Evolutionary conservation across 306 rosid genomes (phyloP).

Genomic region (Vigna reflexopilosa): DNA sequence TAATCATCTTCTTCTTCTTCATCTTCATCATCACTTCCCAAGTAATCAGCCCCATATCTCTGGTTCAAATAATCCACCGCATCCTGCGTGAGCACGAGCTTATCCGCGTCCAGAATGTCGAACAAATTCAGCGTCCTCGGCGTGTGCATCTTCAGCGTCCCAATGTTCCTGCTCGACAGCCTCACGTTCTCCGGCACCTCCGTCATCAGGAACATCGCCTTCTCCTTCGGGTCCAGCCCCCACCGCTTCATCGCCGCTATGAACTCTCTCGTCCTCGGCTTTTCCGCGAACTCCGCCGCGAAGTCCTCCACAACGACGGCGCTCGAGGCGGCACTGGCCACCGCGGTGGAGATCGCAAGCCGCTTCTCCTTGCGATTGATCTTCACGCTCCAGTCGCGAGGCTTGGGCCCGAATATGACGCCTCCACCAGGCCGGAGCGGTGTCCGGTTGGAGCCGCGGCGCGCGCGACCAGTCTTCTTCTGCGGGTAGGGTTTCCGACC

Average conservation of each 20-base stretch:
- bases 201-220: constrained; percentile 67
- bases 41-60: constrained; percentile 69
- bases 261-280: constrained; percentile 87
- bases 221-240: constrained; percentile 94
- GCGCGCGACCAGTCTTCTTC: constrained; percentile 89
- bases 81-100: constrained; percentile 71
- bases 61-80: constrained; percentile 80
- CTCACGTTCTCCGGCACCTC: constrained; percentile 71
- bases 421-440: constrained; percentile 96
- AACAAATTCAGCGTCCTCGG: constrained; percentile 90
- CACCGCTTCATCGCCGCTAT: constrained; percentile 83
- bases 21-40: constrained; percentile 49
- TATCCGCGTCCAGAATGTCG: constrained; percentile 88
- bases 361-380: constrained; percentile 90
- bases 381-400: constrained; percentile 90
- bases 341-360: constrained; percentile 87
- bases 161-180: constrained; percentile 83
- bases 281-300: constrained; percentile 70
- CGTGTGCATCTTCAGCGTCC: constrained; percentile 81
- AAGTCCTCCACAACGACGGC: constrained; percentile 89
- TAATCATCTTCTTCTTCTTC: constrained; percentile 50
- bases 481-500: constrained; percentile 84
- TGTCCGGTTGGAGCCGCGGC: constrained; percentile 75
- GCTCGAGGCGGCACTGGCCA: constrained; percentile 74
- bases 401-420: constrained; percentile 86